Evolutionary conservation across 2,329 filamentous ascomycete species (phyloP).

Genomic region (Aureobasidium melanogenum): DNA sequence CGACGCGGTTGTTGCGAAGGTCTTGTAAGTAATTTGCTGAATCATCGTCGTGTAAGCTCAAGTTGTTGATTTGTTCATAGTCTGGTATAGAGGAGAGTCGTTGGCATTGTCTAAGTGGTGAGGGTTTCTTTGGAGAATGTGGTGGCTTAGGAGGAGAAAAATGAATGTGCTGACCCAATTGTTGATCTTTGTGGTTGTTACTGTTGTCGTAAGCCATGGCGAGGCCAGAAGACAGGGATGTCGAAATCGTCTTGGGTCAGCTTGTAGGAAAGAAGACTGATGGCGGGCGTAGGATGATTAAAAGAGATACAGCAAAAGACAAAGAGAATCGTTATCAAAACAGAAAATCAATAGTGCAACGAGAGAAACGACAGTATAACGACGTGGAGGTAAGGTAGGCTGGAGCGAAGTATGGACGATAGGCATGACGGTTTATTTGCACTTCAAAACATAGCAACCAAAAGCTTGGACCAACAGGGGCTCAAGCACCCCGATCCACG

Average conservation of each 20-base stretch:
- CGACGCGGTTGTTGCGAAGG: slow-evolving; percentile 58
- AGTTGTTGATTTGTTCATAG: slow-evolving; percentile 17
- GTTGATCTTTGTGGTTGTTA: slow-evolving; percentile 15
- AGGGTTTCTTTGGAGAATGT: slow-evolving; percentile 11
- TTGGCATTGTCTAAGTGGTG: slow-evolving; percentile 17
- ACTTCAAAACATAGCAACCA: slow-evolving; percentile 8
- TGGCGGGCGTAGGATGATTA: slow-evolving; percentile 4
- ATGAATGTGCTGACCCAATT: slow-evolving; percentile 23
- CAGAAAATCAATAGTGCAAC: slow-evolving; percentile 12
- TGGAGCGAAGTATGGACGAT: background rate
- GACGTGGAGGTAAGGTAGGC: background rate
- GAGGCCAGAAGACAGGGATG: slow-evolving; percentile 9
- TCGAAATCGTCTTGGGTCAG: slow-evolving; percentile 4
- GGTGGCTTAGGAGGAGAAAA: slow-evolving; percentile 14
- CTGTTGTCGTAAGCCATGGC: background rate
- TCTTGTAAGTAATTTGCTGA: slow-evolving; percentile 62
- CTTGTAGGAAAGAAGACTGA: slow-evolving; percentile 8
- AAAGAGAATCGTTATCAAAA: slow-evolving; percentile 2
- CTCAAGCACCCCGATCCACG: slow-evolving; percentile 6
- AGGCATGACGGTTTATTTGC: slow-evolving; percentile 10
- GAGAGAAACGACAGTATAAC: slow-evolving; percentile 12
- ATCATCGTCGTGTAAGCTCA: slow-evolving; percentile 20
- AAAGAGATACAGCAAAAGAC: slow-evolving; percentile 5
- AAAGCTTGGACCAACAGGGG: background rate
- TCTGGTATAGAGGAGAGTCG: slow-evolving; percentile 10